Percentiles rank a stretch among this genome's conserved stretches.
Conservation (phyloP, 1,284 basidiomycete genomes). For the Erythrobasidium hasegawianum region DNA sequence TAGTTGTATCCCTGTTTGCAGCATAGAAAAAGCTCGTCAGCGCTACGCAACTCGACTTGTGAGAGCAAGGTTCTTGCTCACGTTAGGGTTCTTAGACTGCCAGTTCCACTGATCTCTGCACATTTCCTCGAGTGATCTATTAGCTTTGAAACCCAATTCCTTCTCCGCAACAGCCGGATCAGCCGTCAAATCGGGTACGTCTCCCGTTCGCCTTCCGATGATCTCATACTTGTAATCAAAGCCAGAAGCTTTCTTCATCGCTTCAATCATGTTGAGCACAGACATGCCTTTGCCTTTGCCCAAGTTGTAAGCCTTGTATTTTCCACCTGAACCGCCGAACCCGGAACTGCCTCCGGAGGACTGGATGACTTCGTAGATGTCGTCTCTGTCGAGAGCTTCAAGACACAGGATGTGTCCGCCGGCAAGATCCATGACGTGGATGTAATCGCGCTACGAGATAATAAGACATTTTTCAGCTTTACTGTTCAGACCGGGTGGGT, state of each 20-base stretch:
- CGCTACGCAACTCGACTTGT: no score
- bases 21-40: no score
- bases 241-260: conserved; percentile 88
- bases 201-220: conserved; percentile 82
- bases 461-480: no score
- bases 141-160: conserved; percentile 90
- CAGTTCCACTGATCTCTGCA: conserved; percentile 56
- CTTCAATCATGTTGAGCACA: conserved; percentile 67
- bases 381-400: conserved; percentile 69
- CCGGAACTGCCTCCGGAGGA: conserved; percentile 48
- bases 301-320: conserved; percentile 91
- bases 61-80: no score
- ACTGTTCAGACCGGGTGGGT: no score
- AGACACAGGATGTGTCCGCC: conserved; percentile 88
- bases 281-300: conserved; percentile 87
- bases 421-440: conserved; percentile 92
- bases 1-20: no score
- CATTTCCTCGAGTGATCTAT: conserved; percentile 76
- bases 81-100: conserved; percentile 51
- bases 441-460: conserved; percentile 87
- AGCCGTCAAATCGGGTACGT: conserved; percentile 95
- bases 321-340: conserved; percentile 53
- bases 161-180: conserved; percentile 86
- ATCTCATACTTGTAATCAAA: conserved; percentile 85
- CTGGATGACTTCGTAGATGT: conserved; percentile 52